A percentile compares a stretch with the other conserved stretches of the same genome.
Conservation (phyloP, 1,284 basidiomycete genomes). For the Hymenochaete sp. region DNA sequence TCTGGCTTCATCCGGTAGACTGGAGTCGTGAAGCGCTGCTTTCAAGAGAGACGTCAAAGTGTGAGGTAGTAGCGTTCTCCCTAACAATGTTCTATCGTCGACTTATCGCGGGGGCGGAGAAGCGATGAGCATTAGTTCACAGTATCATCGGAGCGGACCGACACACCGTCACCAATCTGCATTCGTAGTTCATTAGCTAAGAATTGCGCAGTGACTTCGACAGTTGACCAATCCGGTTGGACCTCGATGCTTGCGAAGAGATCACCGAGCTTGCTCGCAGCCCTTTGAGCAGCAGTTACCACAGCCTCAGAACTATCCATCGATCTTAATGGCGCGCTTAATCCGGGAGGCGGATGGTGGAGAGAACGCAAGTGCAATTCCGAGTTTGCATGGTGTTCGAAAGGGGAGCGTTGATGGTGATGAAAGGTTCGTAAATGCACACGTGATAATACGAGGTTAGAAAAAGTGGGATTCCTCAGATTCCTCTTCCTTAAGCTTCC, state of each 20-base stretch:
- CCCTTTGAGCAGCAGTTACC: constrained; percentile 14
- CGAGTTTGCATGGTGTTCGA: not conserved
- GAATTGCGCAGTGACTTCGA: constrained; percentile 43
- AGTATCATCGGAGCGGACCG: not conserved
- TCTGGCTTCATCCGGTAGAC: constrained; percentile 36
- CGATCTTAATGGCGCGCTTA: too few species aligned
- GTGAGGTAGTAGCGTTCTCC: constrained; percentile 53
- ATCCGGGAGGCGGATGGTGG: constrained; percentile 6
- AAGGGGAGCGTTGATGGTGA: not conserved
- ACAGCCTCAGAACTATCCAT: too few species aligned
- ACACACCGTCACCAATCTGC: constrained; percentile 38
- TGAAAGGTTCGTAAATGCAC: not conserved
- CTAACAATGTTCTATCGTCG: constrained; percentile 63
- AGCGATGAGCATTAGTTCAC: not conserved
- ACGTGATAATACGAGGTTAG: not conserved
- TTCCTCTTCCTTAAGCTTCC: too few species aligned
- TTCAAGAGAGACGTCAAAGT: constrained; percentile 53
- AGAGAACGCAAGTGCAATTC: constrained; percentile 1
- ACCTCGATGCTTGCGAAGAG: constrained; percentile 31
- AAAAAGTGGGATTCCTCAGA: too few species aligned
- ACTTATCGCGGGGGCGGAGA: constrained; percentile 31
- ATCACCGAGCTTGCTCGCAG: constrained; percentile 24
- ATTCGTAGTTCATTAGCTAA: constrained; percentile 56
- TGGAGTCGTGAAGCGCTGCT: constrained; percentile 40
- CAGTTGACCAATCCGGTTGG: constrained; percentile 39